Evolutionary conservation across 1,284 basidiomycete species (phyloP).

Genomic region (Irpex lacteus): DNA sequence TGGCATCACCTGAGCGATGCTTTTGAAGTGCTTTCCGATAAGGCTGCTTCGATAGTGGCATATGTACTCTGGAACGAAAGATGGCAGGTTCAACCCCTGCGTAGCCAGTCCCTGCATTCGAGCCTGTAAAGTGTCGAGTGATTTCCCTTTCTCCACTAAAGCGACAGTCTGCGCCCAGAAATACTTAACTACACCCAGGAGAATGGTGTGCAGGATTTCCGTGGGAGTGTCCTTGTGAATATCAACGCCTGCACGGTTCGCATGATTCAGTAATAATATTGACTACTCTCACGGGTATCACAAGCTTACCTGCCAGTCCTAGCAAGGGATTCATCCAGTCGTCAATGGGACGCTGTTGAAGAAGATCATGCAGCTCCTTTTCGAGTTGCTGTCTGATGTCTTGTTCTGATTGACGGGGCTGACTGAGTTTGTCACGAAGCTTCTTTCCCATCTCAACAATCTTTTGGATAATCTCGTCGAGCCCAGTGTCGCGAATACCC

Average conservation of each 20-base stretch:
- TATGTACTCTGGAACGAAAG: constrained; percentile 24
- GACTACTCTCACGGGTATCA: neutral
- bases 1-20: constrained; percentile 26
- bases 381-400: neutral
- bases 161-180: constrained; percentile 28
- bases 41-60: constrained; percentile 23
- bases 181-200: constrained; percentile 34
- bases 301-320: constrained; percentile 4
- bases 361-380: neutral
- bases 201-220: constrained; percentile 30
- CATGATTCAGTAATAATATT: neutral
- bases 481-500: constrained; percentile 13
- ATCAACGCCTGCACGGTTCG: constrained; percentile 14
- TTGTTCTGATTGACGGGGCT: neutral
- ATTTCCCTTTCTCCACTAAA: constrained; percentile 20
- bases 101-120: constrained; percentile 17
- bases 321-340: constrained; percentile 12
- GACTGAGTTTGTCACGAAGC: neutral
- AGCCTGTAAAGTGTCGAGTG: constrained; percentile 17
- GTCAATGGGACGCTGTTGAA: neutral
- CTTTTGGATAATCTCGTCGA: neutral
- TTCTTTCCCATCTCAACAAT: constrained; percentile 7
- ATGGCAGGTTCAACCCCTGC: constrained; percentile 14
- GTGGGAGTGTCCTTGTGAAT: constrained; percentile 29
- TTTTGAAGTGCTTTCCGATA: constrained; percentile 33